phyloP scores from a whole-genome alignment of 441 rosid genomes.

The Pelargonium cotyledonis region DNA sequence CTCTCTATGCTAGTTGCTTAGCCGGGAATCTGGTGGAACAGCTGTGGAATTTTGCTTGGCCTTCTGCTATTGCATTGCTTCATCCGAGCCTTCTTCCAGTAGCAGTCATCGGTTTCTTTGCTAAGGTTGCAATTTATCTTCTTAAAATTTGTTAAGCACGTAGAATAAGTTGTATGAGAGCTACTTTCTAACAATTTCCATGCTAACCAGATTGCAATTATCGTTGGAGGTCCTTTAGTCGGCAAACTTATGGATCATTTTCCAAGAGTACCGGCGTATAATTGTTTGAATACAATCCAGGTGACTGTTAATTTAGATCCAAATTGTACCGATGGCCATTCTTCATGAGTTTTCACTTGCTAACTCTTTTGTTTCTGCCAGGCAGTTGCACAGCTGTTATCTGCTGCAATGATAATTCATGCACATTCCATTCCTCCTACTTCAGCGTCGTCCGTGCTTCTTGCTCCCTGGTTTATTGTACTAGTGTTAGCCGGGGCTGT shows the following conservation, averaged over 20 bases:
- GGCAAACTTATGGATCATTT: conserved; percentile 83
- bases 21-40: conserved; percentile 86
- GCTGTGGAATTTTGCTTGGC: conserved; percentile 93
- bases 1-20: conserved; percentile 65
- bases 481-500: conserved; percentile 65
- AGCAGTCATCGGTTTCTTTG: conserved; percentile 72
- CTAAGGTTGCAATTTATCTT: conserved; percentile 41
- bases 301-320: conserved; percentile 23
- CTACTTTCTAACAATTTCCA: conserved; percentile 12
- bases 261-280: conserved; percentile 81
- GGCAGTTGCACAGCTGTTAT: conserved; percentile 80
- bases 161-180: not conserved
- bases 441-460: conserved; percentile 54
- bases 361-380: conserved; percentile 28
- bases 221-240: conserved; percentile 78
- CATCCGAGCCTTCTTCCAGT: conserved; percentile 94
- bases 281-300: conserved; percentile 67
- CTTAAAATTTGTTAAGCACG: conserved; percentile 6
- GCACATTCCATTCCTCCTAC: conserved; percentile 51
- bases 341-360: not conserved
- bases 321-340: not conserved
- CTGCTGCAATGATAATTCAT: conserved; percentile 76
- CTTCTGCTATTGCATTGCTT: conserved; percentile 85
- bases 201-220: conserved; percentile 49
- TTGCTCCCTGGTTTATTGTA: conserved; percentile 70